phyloP scores from a whole-genome alignment of 495 filamentous ascomycete genomes.

The Pseudomonodictys pantanalensis region DNA sequence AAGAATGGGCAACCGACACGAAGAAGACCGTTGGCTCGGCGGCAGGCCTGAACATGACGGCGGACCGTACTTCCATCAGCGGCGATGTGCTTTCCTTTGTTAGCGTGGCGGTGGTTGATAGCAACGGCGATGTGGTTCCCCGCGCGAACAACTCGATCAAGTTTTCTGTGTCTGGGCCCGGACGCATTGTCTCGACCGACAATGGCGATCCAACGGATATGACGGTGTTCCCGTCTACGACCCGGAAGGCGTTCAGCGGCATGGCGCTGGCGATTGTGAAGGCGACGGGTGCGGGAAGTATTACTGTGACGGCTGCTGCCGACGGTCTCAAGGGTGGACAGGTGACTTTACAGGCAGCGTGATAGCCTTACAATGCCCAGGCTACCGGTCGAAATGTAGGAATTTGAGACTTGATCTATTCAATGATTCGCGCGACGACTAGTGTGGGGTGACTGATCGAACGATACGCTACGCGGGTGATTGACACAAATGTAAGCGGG shows the following conservation, averaged over 20 bases:
- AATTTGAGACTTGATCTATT: no score
- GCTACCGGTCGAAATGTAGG: no score
- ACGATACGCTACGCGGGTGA: no score
- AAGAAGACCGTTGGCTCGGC: constrained; percentile 41
- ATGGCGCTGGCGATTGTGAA: constrained; percentile 46
- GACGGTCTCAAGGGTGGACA: constrained; percentile 35
- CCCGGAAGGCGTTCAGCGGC: constrained; percentile 47
- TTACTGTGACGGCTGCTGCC: constrained; percentile 41
- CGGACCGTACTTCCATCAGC: constrained; percentile 42
- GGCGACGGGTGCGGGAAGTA: constrained; percentile 34
- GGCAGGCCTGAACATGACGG: constrained; percentile 36
- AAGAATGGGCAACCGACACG: constrained; percentile 44
- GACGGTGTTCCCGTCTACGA: constrained; percentile 44
- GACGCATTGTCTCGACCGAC: constrained; percentile 48
- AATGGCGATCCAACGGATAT: constrained; percentile 50
- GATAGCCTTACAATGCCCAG: no score
- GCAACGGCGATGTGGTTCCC: constrained; percentile 41
- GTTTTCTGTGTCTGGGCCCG: constrained; percentile 42
- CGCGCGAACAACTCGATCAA: constrained; percentile 44
- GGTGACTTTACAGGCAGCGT: not conserved
- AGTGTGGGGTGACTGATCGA: no score
- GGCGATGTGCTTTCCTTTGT: constrained; percentile 48
- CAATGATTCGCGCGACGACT: no score
- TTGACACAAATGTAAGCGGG: no score
- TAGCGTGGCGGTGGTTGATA: constrained; percentile 45